Base-by-base conservation (phyloP, 805 yeast species). In the Pichia phayaonensis region DNA sequence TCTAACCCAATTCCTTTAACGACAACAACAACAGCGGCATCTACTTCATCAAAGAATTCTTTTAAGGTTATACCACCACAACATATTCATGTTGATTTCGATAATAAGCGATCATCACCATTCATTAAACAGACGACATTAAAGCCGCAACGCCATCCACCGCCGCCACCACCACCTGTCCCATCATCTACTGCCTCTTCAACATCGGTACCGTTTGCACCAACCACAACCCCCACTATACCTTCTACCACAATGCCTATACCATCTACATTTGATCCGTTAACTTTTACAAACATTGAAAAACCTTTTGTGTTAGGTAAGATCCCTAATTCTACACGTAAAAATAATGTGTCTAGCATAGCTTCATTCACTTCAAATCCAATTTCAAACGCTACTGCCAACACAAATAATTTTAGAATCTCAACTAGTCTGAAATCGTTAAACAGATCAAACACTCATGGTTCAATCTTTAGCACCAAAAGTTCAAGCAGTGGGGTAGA, bases 61-160 rank as follows among this genome's bases (percentile, higher is more conserved):
- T 87, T 88, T 62, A 74, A 84, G 52, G 83, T 88, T 1, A 75
- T 88, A 10, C 68, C 90, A 31, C 77, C 79, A 23, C 80, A 77
- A n/a, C 79, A 76, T 15, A 71, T 76, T 34, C 95, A 86, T 59
- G 87, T 87, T 53, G 90, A 90, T 64, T 88, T 88, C 61, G 94
- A 88, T 59, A 80, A 84, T 57, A 73, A 89, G 47, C 69, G 96
- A 42, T 80, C 79, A 44, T 83, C 95, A 0, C 95, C 96, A 1
- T 86, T 77, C 59, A 58, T 29, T 15, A 45, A 41, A 23, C 80
- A 75, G 13, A 85, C 89, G 0, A 90, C 89, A 0, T 48, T 54
- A 11, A 36, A 51, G 16, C 53, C 57, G 11, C 49, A 49, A 23
- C 45, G 57, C 10, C 48, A 47, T 3, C 55, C 55, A 21, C 57